A percentile compares a stretch with the other conserved stretches of the same genome.
phyloP scores from a whole-genome alignment of 2,329 filamentous ascomycete genomes.

The Lecanicillium sp. region DNA sequence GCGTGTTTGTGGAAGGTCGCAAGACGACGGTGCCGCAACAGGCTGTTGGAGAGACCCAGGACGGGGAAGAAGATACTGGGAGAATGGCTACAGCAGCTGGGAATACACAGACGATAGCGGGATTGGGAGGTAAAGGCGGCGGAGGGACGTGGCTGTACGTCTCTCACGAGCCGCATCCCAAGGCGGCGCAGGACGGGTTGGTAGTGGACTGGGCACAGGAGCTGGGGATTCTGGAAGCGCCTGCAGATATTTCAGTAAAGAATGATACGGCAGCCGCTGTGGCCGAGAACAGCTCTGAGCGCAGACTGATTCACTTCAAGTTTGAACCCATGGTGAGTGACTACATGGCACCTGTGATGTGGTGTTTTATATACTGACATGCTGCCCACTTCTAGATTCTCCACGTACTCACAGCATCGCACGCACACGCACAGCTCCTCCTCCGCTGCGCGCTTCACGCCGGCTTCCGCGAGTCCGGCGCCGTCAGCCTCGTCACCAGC shows the following conservation, averaged over 20 bases:
- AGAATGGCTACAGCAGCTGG: not conserved
- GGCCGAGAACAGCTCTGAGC: slow-evolving; percentile 23
- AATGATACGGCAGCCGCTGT: slow-evolving; percentile 17
- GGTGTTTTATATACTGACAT: too few relatives aligned
- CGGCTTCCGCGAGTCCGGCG: slow-evolving; percentile 86
- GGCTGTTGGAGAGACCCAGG: slow-evolving; percentile 16
- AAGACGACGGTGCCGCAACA: slow-evolving; percentile 30
- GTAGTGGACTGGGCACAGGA: slow-evolving; percentile 26
- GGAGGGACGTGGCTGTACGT: slow-evolving; percentile 83
- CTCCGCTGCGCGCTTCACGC: slow-evolving; percentile 71
- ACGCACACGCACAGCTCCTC: slow-evolving; percentile 66
- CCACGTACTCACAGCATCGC: slow-evolving; percentile 74
- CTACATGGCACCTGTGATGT: too few relatives aligned
- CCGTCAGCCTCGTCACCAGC: slow-evolving; percentile 54
- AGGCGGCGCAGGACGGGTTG: slow-evolving; percentile 20
- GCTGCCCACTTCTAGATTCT: too few relatives aligned
- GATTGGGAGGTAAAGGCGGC: slow-evolving; percentile 77
- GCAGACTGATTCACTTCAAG: slow-evolving; percentile 71
- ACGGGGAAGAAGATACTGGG: slow-evolving; percentile 14
- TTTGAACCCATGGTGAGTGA: slow-evolving; percentile 85
- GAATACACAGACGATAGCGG: slow-evolving; percentile 38
- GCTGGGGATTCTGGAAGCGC: slow-evolving; percentile 21
- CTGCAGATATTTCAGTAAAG: slow-evolving; percentile 14
- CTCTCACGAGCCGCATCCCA: slow-evolving; percentile 65
- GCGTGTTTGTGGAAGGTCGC: slow-evolving; percentile 78